Conservation (phyloP, 495 filamentous ascomycete genomes). For the Aspergillus egyptiacus region DNA sequence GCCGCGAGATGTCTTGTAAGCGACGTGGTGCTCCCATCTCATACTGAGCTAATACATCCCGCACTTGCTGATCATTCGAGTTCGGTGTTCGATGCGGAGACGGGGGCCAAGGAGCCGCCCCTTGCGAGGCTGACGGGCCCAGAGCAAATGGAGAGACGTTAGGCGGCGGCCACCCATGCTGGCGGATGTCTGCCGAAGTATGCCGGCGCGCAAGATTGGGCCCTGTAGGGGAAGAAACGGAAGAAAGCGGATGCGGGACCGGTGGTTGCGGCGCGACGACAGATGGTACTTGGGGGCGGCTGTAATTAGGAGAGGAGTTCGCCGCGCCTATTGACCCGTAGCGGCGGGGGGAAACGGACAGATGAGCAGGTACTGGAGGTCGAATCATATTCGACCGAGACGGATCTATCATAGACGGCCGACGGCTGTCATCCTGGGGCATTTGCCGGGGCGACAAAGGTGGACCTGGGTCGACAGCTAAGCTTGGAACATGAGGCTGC, state of each 20-base stretch:
- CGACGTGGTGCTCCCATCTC: slow-evolving; percentile 60
- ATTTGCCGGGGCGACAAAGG: slow-evolving; percentile 90
- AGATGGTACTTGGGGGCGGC: slow-evolving; percentile 60
- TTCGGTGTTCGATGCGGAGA: slow-evolving; percentile 66
- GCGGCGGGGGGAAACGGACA: slow-evolving; percentile 70
- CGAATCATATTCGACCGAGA: slow-evolving; percentile 40
- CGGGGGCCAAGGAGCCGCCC: slow-evolving; percentile 75
- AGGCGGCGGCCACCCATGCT: slow-evolving; percentile 73
- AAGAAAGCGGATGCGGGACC: slow-evolving; percentile 68
- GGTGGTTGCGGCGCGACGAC: slow-evolving; percentile 60
- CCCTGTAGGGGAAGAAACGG: slow-evolving; percentile 65
- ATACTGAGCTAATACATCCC: slow-evolving; percentile 76
- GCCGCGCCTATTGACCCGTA: slow-evolving; percentile 78
- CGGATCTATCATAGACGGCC: slow-evolving; percentile 46
- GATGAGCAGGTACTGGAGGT: slow-evolving; percentile 71
- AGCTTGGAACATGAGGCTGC: slow-evolving; percentile 68
- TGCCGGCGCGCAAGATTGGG: slow-evolving; percentile 75
- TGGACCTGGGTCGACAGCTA: slow-evolving; percentile 61
- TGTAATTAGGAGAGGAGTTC: slow-evolving; percentile 64
- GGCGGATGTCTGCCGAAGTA: slow-evolving; percentile 92
- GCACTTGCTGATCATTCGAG: slow-evolving; percentile 71
- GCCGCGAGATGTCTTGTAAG: slow-evolving; percentile 55
- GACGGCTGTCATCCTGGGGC: slow-evolving; percentile 76
- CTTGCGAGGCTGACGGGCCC: slow-evolving; percentile 25
- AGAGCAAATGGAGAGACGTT: slow-evolving; percentile 61